These are phyloP conservation scores for Aspergillus tamarii DNA, from an alignment of 2,329 filamentous ascomycete genomes.

Conservation along the genomic window DNA sequence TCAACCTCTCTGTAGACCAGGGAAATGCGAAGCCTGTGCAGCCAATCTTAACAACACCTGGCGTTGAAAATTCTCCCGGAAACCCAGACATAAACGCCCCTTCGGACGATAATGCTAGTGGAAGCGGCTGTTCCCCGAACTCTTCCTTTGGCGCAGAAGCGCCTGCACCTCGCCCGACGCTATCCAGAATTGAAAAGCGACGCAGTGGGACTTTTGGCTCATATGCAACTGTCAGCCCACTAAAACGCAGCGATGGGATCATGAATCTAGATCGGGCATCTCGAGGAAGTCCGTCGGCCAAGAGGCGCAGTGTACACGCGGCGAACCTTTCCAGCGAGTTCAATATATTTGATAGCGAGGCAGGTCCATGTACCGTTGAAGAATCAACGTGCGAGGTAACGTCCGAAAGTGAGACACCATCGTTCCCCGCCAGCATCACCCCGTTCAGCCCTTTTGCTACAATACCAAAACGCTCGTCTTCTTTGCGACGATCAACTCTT, in stretches of 20 bases:
- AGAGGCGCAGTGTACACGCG: slow-evolving; percentile 84
- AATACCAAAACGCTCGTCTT: slow-evolving; percentile 71
- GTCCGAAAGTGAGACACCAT: slow-evolving; percentile 30
- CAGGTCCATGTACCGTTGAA: slow-evolving; percentile 28
- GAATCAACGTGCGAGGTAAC: slow-evolving; percentile 34
- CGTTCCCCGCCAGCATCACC: slow-evolving; percentile 41
- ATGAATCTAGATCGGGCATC: slow-evolving; percentile 83
- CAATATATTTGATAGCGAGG: slow-evolving; percentile 71
- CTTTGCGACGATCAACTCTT: slow-evolving; percentile 81
- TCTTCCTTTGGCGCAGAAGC: slow-evolving; percentile 28
- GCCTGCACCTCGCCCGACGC: slow-evolving; percentile 40
- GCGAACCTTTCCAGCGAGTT: slow-evolving; percentile 66
- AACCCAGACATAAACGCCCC: slow-evolving; percentile 33
- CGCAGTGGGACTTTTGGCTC: slow-evolving; percentile 52
- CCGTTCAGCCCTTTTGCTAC: slow-evolving; percentile 52
- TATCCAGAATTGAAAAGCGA: slow-evolving; percentile 54
- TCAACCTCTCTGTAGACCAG: slow-evolving; percentile 70
- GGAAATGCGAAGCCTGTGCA: slow-evolving; percentile 66
- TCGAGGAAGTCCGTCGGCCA: slow-evolving; percentile 83
- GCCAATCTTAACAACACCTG: slow-evolving; percentile 49
- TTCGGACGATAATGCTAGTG: slow-evolving; percentile 25
- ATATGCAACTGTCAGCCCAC: slow-evolving; percentile 70
- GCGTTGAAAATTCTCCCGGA: slow-evolving; percentile 50
- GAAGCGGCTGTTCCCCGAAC: slow-evolving; percentile 45
- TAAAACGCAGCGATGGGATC: slow-evolving; percentile 88